Conservation (phyloP, 768 basidiomycete species). For the Termitomyces sp. region DNA sequence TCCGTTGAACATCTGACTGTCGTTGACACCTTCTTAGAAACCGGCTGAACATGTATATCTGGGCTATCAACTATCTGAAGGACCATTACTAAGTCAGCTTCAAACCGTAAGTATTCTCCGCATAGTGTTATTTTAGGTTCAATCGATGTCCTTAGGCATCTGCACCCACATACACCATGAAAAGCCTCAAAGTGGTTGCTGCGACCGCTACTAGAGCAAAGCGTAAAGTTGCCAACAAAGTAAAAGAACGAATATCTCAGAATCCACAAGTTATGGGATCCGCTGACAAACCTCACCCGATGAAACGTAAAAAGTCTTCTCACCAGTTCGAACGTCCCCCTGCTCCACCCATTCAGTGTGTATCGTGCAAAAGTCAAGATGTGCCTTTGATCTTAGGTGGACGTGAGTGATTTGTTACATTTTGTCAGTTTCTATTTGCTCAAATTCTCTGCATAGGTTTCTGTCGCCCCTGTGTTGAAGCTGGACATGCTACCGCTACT, state of each 20-base stretch:
- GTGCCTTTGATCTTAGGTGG: conserved; percentile 78
- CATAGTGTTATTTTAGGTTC: not conserved
- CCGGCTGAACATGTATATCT: conserved; percentile 46
- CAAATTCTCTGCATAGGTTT: conserved; percentile 40
- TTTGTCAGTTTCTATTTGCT: not conserved
- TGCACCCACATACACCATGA: conserved; percentile 49
- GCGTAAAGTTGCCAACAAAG: conserved; percentile 21
- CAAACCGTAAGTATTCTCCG: conserved; percentile 42
- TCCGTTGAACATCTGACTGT: not conserved
- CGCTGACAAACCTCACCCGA: conserved; percentile 24
- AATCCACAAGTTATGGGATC: not conserved
- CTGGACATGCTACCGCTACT: conserved; percentile 34
- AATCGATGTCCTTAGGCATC: conserved; percentile 32
- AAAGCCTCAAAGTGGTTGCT: conserved; percentile 50
- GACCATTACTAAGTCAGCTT: conserved; percentile 54
- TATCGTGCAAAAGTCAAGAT: conserved; percentile 59
- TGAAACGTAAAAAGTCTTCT: conserved; percentile 39
- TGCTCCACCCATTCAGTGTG: conserved; percentile 40
- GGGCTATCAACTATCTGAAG: conserved; percentile 53
- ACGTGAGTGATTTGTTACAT: conserved; percentile 40
- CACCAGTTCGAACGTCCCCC: conserved; percentile 25
- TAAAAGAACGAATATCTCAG: conserved; percentile 19
- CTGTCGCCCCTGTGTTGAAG: conserved; percentile 65
- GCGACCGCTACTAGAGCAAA: conserved; percentile 24
- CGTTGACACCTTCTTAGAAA: conserved; percentile 26